Evolutionary conservation across 2,329 filamentous ascomycete species (phyloP).

Genomic region (Fusarium sp.): DNA sequence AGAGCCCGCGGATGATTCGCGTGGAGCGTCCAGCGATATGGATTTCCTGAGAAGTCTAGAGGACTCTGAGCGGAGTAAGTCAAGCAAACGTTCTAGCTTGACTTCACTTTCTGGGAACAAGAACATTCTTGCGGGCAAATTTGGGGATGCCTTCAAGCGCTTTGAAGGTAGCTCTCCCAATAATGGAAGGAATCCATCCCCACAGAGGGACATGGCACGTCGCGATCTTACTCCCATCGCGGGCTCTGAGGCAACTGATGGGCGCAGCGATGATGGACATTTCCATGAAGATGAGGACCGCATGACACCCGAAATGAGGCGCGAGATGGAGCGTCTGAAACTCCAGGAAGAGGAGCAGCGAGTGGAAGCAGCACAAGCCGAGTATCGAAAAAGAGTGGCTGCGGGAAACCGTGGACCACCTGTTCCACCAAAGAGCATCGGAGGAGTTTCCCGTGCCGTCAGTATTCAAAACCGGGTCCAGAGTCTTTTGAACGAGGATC

Average conservation of each 20-base stretch:
- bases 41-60: conserved; percentile 87
- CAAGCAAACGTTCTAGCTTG: conserved; percentile 80
- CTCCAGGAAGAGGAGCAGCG: conserved; percentile 90
- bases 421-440: conserved; percentile 68
- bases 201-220: conserved; percentile 63
- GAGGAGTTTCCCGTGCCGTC: conserved; percentile 76
- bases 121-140: conserved; percentile 86
- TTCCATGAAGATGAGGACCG: conserved; percentile 74
- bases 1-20: conserved; percentile 53
- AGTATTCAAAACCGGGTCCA: conserved; percentile 94
- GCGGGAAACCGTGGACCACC: conserved; percentile 58
- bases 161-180: conserved; percentile 76
- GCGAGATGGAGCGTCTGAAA: conserved; percentile 87
- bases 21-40: conserved; percentile 75
- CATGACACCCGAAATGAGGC: conserved; percentile 87
- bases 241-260: conserved; percentile 78
- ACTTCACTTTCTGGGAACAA: conserved; percentile 82
- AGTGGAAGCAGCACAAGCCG: conserved; percentile 89
- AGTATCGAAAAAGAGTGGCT: conserved; percentile 84
- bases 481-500: conserved; percentile 84
- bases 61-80: conserved; percentile 65
- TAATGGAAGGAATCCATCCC: conserved; percentile 62
- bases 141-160: conserved; percentile 92
- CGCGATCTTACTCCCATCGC: conserved; percentile 78
- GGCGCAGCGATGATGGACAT: conserved; percentile 74